Percentiles rank a stretch among this genome's conserved stretches.
Conservation (phyloP, 2,329 filamentous ascomycete genomes). For the Blumeriella jaapii region DNA sequence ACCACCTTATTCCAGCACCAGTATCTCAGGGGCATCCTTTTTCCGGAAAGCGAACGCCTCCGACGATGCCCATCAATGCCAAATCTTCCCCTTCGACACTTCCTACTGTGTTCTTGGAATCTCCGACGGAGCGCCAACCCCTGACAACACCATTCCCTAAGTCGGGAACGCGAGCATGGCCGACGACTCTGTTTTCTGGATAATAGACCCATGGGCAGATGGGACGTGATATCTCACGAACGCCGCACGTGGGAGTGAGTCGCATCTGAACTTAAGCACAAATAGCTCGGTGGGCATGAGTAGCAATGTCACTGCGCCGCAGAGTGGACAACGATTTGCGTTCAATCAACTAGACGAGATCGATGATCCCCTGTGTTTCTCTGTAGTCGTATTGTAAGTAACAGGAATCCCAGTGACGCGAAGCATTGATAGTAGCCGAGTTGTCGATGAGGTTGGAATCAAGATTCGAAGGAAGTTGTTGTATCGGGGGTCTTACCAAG, state of each 20-base stretch:
- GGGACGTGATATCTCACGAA: slow-evolving; percentile 15
- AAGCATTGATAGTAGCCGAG: background rate
- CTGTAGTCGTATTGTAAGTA: background rate
- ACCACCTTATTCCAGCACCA: background rate
- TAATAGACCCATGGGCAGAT: slow-evolving; percentile 13
- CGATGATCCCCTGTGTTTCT: background rate
- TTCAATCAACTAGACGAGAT: slow-evolving; percentile 8
- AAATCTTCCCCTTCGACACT: slow-evolving; percentile 11
- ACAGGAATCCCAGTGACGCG: background rate
- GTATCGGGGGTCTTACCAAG: too few relatives aligned
- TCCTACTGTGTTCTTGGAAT: slow-evolving; percentile 11
- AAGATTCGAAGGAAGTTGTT: too few relatives aligned
- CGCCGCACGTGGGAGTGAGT: slow-evolving; percentile 11
- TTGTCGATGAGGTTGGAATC: too few relatives aligned
- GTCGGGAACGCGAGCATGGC: slow-evolving; percentile 8
- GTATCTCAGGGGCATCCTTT: slow-evolving; percentile 6
- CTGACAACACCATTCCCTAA: slow-evolving; percentile 8
- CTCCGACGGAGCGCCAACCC: slow-evolving; percentile 9
- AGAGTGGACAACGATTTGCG: slow-evolving; percentile 8
- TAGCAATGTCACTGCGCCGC: slow-evolving; percentile 9
- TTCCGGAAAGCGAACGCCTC: slow-evolving; percentile 8
- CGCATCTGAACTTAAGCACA: slow-evolving; percentile 8
- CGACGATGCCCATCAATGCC: slow-evolving; percentile 8
- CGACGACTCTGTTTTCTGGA: slow-evolving; percentile 13
- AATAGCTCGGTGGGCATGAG: slow-evolving; percentile 12